Evolutionary conservation across 306 rosid species (phyloP).

Genomic region (Quercus gilva): DNA sequence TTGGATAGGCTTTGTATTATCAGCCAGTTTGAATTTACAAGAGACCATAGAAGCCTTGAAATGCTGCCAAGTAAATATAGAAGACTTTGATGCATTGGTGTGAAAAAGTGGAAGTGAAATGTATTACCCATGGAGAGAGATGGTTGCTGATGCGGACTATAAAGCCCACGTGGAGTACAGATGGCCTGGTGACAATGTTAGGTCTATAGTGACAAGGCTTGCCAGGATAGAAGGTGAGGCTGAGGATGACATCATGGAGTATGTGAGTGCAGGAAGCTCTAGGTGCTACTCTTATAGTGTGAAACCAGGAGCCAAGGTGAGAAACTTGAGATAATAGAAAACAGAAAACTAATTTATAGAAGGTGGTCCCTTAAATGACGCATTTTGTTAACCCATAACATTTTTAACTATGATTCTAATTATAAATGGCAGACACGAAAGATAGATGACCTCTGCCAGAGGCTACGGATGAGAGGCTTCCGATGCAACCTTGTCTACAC

Average conservation of each 20-base stretch:
- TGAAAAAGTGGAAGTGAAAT: constrained; percentile 80
- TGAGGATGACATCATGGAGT: constrained; percentile 50
- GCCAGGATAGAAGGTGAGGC: constrained; percentile 49
- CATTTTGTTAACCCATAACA: background rate
- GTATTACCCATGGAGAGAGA: constrained; percentile 73
- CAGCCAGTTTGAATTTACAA: constrained; percentile 53
- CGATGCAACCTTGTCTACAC: constrained; percentile 71
- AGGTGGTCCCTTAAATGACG: background rate
- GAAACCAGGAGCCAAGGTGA: constrained; percentile 48
- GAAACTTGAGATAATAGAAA: constrained; percentile 16
- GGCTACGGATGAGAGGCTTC: constrained; percentile 77
- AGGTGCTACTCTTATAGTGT: constrained; percentile 61
- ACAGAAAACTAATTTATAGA: background rate
- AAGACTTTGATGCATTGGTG: constrained; percentile 69
- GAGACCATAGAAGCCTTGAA: constrained; percentile 59
- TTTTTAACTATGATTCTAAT: background rate
- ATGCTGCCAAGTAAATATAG: constrained; percentile 44
- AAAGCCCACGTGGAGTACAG: constrained; percentile 61
- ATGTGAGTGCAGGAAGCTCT: constrained; percentile 42
- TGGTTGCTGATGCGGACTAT: constrained; percentile 61
- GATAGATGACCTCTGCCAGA: constrained; percentile 55
- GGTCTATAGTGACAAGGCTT: constrained; percentile 58
- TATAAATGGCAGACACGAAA: constrained; percentile 39
- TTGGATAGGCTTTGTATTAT: constrained; percentile 46
- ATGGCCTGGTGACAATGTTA: constrained; percentile 77